Conservation (phyloP, 441 rosid species). For the Viola pubescens region DNA sequence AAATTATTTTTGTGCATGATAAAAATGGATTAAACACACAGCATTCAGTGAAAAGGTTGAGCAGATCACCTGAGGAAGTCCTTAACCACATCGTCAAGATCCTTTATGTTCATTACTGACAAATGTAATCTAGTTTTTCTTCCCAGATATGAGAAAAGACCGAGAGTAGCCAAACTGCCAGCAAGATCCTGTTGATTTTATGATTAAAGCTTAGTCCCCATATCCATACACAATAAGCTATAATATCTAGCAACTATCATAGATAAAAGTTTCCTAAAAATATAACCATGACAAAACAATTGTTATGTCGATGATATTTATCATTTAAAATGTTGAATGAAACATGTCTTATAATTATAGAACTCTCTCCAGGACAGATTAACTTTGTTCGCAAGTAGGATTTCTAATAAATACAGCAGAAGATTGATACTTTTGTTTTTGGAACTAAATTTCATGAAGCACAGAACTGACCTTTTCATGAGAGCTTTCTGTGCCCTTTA, state of each 20-base stretch:
- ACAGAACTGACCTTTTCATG: slow-evolving; percentile 32
- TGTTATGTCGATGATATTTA: neutral
- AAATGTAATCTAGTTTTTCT: slow-evolving; percentile 45
- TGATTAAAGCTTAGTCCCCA: no score
- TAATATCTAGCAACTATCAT: no score
- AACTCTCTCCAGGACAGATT: neutral
- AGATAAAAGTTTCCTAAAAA: neutral
- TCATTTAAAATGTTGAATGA: neutral
- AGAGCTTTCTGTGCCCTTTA: slow-evolving; percentile 15
- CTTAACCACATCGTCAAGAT: slow-evolving; percentile 48
- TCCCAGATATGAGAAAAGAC: slow-evolving; percentile 65
- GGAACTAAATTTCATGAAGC: neutral
- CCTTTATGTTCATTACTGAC: slow-evolving; percentile 40
- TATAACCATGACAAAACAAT: neutral
- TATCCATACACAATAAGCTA: no score
- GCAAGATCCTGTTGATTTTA: slow-evolving; percentile 34
- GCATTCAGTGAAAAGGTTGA: slow-evolving; percentile 5
- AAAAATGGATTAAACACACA: slow-evolving; percentile 6
- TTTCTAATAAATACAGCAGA: slow-evolving; percentile 2
- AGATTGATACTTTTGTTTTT: neutral
- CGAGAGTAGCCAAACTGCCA: slow-evolving; percentile 53
- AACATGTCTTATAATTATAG: no score
- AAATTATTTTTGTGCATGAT: neutral
- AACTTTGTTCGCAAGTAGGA: neutral
- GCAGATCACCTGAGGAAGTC: slow-evolving; percentile 50